phyloP scores from a whole-genome alignment of 2,329 filamentous ascomycete species.

The Pseudogymnoascus sp. region DNA sequence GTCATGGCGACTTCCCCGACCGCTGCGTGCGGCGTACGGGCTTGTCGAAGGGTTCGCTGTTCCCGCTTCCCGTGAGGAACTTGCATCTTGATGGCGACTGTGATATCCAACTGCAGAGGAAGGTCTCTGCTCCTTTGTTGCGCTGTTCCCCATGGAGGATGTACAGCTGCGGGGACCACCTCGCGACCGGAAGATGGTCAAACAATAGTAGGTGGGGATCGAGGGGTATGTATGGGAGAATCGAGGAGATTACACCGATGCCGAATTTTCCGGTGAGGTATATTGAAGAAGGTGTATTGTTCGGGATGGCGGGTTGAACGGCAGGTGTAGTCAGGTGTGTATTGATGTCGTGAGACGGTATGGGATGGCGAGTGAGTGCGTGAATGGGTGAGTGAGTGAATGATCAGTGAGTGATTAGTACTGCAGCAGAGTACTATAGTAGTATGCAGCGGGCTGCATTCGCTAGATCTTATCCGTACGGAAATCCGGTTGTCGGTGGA shows the following conservation, averaged over 20 bases:
- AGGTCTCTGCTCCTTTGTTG: conserved; percentile 10
- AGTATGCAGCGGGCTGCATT: not conserved
- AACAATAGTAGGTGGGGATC: not conserved
- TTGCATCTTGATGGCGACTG: conserved; percentile 9
- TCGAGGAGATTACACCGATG: conserved; percentile 2
- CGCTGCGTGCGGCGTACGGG: conserved; percentile 21
- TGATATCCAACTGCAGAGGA: not conserved
- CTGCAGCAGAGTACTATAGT: not conserved
- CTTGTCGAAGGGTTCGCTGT: conserved; percentile 11
- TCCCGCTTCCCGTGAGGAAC: conserved; percentile 21
- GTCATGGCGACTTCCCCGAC: conserved; percentile 26
- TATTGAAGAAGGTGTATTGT: not conserved
- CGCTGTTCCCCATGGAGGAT: conserved; percentile 13
- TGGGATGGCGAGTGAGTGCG: not conserved
- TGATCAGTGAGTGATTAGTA: not conserved
- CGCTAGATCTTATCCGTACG: conserved; percentile 5
- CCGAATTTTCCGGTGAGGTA: not conserved
- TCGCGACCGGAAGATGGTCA: conserved; percentile 9
- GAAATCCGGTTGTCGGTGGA: not conserved
- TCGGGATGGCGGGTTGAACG: not conserved
- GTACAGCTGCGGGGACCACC: conserved; percentile 4
- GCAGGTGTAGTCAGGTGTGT: not conserved
- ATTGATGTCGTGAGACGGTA: conserved; percentile 7
- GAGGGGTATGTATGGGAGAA: not conserved
- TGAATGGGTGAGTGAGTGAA: not conserved